A percentile compares a stretch with the other conserved stretches of the same genome.
phyloP scores from a whole-genome alignment of 176 grass and related monocot species.

The Bothriochloa decipiens region DNA sequence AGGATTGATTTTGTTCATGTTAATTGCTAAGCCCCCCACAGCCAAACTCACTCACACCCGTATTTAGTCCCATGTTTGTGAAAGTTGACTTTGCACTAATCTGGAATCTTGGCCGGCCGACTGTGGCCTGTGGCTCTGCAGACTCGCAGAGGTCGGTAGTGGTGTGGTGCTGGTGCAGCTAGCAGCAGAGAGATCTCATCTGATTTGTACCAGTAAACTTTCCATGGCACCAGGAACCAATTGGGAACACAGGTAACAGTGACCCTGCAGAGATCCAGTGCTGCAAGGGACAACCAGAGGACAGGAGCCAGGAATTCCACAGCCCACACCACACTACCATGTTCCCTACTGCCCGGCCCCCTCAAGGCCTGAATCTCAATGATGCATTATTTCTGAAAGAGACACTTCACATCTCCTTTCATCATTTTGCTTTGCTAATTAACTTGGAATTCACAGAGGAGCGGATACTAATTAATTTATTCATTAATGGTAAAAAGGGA shows the following conservation, averaged over 20 bases:
- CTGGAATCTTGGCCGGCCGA: slow-evolving; percentile 43
- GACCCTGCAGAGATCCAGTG: slow-evolving; percentile 42
- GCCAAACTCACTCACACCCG: no score
- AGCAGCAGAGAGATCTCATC: slow-evolving; percentile 54
- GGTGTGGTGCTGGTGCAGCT: slow-evolving; percentile 1
- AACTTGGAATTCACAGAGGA: neutral
- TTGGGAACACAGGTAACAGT: slow-evolving; percentile 17
- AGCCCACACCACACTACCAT: slow-evolving; percentile 44
- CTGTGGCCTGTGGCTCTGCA: neutral
- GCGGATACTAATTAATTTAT: no score
- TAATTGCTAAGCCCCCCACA: neutral
- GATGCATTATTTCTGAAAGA: slow-evolving; percentile 40
- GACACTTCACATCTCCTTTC: slow-evolving; percentile 3
- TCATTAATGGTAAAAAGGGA: neutral
- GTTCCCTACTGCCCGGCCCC: slow-evolving; percentile 12
- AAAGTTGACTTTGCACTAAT: slow-evolving; percentile 27
- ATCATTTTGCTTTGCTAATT: neutral
- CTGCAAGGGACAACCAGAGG: slow-evolving; percentile 25
- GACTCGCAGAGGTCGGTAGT: slow-evolving; percentile 12
- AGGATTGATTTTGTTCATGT: neutral
- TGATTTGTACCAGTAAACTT: slow-evolving; percentile 37
- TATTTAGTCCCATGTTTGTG: neutral
- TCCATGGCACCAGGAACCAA: slow-evolving; percentile 52
- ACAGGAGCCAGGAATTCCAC: slow-evolving; percentile 56
- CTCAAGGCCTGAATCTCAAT: neutral